Evolutionary conservation across 2,329 filamentous ascomycete genomes (phyloP).

Genomic region (Arachnomyces sp.): DNA sequence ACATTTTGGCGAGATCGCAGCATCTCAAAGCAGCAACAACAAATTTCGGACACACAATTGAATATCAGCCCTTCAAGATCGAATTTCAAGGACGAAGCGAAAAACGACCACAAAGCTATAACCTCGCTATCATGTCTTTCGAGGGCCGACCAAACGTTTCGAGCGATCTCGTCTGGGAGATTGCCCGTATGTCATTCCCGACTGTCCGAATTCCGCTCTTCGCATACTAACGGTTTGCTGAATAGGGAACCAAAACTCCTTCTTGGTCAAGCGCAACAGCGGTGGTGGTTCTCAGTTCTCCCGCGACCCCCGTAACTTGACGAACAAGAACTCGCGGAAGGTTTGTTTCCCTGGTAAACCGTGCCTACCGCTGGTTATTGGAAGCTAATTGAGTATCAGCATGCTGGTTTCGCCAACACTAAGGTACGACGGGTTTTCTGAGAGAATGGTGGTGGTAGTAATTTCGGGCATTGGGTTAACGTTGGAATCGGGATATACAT

Average conservation of each 20-base stretch:
- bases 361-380: slow-evolving; percentile 16
- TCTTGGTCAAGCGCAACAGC: slow-evolving; percentile 79
- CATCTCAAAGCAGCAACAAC: slow-evolving; percentile 5
- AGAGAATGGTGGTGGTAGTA: neutral
- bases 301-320: slow-evolving; percentile 85
- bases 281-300: slow-evolving; percentile 82
- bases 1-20: slow-evolving; percentile 29
- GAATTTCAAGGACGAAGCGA: slow-evolving; percentile 7
- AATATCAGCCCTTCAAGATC: no score
- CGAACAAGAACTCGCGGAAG: slow-evolving; percentile 87
- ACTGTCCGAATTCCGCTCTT: neutral
- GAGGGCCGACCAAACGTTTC: slow-evolving; percentile 64
- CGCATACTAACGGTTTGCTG: slow-evolving; percentile 3
- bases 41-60: slow-evolving; percentile 21
- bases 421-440: slow-evolving; percentile 55
- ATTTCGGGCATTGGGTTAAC: neutral
- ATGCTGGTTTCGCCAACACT: slow-evolving; percentile 86
- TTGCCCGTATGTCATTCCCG: slow-evolving; percentile 65
- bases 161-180: slow-evolving; percentile 87
- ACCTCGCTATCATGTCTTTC: slow-evolving; percentile 30
- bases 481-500: slow-evolving; percentile 8
- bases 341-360: slow-evolving; percentile 37
- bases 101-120: slow-evolving; percentile 9
- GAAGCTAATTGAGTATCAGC: slow-evolving; percentile 42
- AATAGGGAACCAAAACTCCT: slow-evolving; percentile 78